phyloP scores from a whole-genome alignment of 805 yeast species.

The Metschnikowia aberdeeniae region DNA sequence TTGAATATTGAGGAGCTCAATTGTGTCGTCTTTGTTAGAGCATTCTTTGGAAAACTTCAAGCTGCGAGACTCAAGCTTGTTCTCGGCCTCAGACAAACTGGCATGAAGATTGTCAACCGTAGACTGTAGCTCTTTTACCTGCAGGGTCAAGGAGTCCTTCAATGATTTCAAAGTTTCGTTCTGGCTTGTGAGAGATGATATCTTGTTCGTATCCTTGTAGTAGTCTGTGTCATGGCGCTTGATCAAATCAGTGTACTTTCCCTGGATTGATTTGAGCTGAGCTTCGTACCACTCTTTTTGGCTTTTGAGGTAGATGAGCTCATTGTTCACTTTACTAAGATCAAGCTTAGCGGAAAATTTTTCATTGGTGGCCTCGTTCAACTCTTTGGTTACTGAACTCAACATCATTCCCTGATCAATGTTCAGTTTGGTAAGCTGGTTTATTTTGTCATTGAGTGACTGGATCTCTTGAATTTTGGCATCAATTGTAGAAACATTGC shows the following conservation, averaged over 20 bases:
- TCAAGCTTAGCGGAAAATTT: slow-evolving; percentile 34
- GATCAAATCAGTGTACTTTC: slow-evolving; percentile 33
- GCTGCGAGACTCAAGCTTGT: slow-evolving; percentile 45
- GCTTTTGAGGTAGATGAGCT: slow-evolving; percentile 27
- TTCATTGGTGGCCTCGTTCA: slow-evolving; percentile 36
- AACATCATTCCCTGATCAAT: slow-evolving; percentile 34
- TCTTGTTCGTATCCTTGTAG: slow-evolving; percentile 25
- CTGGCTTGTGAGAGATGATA: slow-evolving; percentile 21
- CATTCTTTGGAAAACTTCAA: slow-evolving; percentile 31
- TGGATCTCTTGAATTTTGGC: slow-evolving; percentile 23
- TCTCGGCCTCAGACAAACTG: slow-evolving; percentile 20
- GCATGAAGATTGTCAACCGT: slow-evolving; percentile 27
- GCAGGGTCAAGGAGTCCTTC: slow-evolving; percentile 24
- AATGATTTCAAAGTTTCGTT: slow-evolving; percentile 32
- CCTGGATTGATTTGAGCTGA: slow-evolving; percentile 34
- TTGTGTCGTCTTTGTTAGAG: slow-evolving; percentile 55
- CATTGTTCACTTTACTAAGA: slow-evolving; percentile 32
- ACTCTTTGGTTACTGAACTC: slow-evolving; percentile 32
- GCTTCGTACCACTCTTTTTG: slow-evolving; percentile 40
- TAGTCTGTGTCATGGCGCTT: slow-evolving; percentile 38
- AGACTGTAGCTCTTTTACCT: slow-evolving; percentile 46
- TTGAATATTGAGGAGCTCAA: slow-evolving; percentile 51
- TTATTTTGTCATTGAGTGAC: slow-evolving; percentile 25
- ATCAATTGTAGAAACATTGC: slow-evolving; percentile 2
- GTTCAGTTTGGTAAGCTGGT: slow-evolving; percentile 29